Evolutionary conservation across 169 alveolate genomes (phyloP).

Genomic region (Babesia ovata): DNA sequence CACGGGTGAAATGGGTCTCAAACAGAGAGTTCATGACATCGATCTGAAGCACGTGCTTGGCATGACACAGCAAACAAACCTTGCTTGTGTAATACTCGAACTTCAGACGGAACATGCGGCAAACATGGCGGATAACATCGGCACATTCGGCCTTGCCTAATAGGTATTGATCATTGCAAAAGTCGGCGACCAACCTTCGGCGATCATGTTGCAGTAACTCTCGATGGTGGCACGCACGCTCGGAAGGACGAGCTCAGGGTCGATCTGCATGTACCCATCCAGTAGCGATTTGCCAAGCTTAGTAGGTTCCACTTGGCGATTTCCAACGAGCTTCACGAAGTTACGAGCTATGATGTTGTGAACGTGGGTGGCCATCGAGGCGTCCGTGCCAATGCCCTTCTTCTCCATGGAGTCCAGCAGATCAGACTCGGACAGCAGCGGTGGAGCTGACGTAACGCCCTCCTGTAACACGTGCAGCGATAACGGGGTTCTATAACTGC

Average conservation of each 20-base stretch:
- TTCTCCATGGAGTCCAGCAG: conserved; percentile 93
- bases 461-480: conserved; percentile 31
- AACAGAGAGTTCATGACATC: conserved; percentile 22
- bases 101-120: conserved; percentile 84
- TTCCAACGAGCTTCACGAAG: conserved; percentile 88
- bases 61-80: conserved; percentile 73
- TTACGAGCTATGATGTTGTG: conserved; percentile 95
- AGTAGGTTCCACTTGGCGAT: conserved; percentile 91
- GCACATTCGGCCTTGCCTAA: conserved; percentile 82
- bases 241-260: conserved; percentile 90
- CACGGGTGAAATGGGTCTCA: conserved; percentile 26
- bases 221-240: conserved; percentile 89
- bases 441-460: conserved; percentile 91
- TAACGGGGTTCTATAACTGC: conserved; percentile 1
- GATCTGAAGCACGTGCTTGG: conserved; percentile 70
- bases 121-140: conserved; percentile 83
- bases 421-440: conserved; percentile 94
- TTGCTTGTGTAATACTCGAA: conserved; percentile 79
- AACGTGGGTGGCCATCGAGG: conserved; percentile 98
- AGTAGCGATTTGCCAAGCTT: conserved; percentile 90
- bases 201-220: conserved; percentile 82
- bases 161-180: background rate
- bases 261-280: conserved; percentile 89
- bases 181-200: conserved; percentile 60
- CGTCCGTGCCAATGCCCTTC: conserved; percentile 99